Conservation (phyloP, 139 green algal genomes). For the Monoraphidium neglectum region DNA sequence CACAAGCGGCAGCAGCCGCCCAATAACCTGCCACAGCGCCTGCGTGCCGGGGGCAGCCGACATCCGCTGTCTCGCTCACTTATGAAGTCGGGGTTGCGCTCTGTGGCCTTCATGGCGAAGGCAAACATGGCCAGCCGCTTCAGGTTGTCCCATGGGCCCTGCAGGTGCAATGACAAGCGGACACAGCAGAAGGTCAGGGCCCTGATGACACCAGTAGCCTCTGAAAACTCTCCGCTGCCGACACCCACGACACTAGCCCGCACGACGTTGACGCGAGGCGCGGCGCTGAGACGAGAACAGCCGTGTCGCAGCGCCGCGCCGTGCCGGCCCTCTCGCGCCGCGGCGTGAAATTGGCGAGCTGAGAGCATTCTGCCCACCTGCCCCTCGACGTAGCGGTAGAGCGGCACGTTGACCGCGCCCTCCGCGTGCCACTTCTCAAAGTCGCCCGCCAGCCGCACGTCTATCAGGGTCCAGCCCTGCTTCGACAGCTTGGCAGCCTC, state of each 20-base stretch:
- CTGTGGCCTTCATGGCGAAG: slow-evolving; percentile 43
- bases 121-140: slow-evolving; percentile 35
- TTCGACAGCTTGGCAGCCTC: slow-evolving; percentile 9
- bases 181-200: too few species aligned
- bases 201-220: too few species aligned
- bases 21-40: too few species aligned
- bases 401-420: slow-evolving; percentile 29
- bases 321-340: not conserved
- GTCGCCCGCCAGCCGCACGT: slow-evolving; percentile 31
- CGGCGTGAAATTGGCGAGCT: too few species aligned
- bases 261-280: too few species aligned
- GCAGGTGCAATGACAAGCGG: too few species aligned
- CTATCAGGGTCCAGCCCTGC: slow-evolving; percentile 36
- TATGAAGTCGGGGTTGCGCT: slow-evolving; percentile 25
- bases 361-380: too few species aligned
- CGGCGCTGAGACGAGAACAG: too few species aligned
- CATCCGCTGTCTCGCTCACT: not conserved
- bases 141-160: slow-evolving; percentile 40
- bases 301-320: too few species aligned
- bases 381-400: slow-evolving; percentile 34
- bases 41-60: not conserved
- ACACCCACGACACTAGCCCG: too few species aligned
- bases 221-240: too few species aligned
- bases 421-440: slow-evolving; percentile 40
- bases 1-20: too few species aligned